These are phyloP conservation scores for Schoenoplectus tabernaemontani DNA, from an alignment of 202 grass and related monocot species.

Conservation along the genomic window DNA sequence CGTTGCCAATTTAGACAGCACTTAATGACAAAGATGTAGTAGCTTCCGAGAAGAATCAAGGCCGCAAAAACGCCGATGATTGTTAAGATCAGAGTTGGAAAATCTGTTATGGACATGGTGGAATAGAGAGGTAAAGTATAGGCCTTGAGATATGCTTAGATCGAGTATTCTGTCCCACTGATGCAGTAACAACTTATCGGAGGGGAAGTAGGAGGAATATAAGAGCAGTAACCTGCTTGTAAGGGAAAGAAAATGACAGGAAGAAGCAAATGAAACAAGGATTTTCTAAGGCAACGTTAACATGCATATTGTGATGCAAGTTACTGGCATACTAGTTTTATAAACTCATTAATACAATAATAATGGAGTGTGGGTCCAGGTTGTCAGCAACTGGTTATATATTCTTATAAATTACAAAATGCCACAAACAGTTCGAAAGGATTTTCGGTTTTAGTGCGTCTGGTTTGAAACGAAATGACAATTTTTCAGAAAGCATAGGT, in stretches of 20 bases:
- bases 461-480: background rate
- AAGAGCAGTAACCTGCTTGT: constrained; percentile 16
- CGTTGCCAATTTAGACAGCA: constrained; percentile 62
- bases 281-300: background rate
- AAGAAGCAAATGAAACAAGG: background rate
- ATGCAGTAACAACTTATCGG: background rate
- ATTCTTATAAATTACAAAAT: background rate
- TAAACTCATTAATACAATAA: background rate
- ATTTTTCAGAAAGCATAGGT: background rate
- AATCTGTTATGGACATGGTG: constrained; percentile 29
- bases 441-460: background rate
- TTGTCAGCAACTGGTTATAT: background rate
- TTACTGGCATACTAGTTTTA: background rate
- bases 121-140: constrained; percentile 8
- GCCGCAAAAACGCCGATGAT: constrained; percentile 62
- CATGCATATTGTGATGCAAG: background rate
- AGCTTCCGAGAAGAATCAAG: constrained; percentile 62
- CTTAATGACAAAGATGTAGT: constrained; percentile 80
- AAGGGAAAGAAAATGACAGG: constrained; percentile 2
- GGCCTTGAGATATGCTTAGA: constrained; percentile 18
- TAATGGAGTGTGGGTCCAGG: background rate
- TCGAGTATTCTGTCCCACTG: background rate
- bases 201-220: background rate
- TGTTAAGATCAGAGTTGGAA: constrained; percentile 58
- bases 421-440: background rate